phyloP scores from a whole-genome alignment of 2,329 filamentous ascomycete genomes.

The Xylaria sp. region DNA sequence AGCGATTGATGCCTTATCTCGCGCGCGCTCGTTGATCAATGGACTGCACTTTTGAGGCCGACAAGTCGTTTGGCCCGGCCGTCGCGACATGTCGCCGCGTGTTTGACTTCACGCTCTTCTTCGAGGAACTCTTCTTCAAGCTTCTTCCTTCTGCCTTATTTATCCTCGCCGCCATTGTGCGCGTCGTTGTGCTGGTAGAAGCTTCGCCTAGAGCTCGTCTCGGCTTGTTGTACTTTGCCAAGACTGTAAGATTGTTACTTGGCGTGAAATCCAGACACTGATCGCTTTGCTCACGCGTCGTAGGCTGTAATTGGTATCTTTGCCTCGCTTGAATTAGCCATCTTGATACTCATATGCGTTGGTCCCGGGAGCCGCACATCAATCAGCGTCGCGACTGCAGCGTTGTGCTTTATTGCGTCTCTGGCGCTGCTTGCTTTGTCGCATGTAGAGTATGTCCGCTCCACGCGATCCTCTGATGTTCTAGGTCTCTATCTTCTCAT shows the following conservation, averaged over 20 bases:
- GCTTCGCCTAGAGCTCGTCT: slow-evolving; percentile 16
- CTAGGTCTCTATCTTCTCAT: slow-evolving; percentile 36
- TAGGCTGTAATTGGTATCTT: slow-evolving; percentile 28
- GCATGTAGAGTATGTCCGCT: slow-evolving; percentile 38
- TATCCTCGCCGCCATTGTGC: slow-evolving; percentile 16
- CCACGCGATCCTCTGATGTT: slow-evolving; percentile 32
- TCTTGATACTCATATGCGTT: slow-evolving; percentile 22
- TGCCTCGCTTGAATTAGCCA: slow-evolving; percentile 21
- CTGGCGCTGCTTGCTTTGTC: slow-evolving; percentile 27
- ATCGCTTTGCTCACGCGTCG: slow-evolving; percentile 16
- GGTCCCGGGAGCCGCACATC: slow-evolving; percentile 11
- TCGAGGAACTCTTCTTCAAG: slow-evolving; percentile 38
- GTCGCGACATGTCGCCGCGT: slow-evolving; percentile 34
- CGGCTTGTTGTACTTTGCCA: slow-evolving; percentile 29
- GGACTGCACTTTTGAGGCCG: slow-evolving; percentile 35
- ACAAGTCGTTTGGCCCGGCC: slow-evolving; percentile 35
- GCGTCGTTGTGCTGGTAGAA: slow-evolving; percentile 22
- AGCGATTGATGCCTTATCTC: not conserved
- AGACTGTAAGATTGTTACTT: slow-evolving; percentile 27
- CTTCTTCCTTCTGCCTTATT: slow-evolving; percentile 35
- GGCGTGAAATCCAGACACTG: not conserved
- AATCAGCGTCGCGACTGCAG: slow-evolving; percentile 27
- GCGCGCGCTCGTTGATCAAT: slow-evolving; percentile 8
- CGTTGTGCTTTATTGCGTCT: slow-evolving; percentile 31
- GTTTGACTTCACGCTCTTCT: slow-evolving; percentile 39